A percentile compares a stretch with the other conserved stretches of the same genome.
Evolutionary conservation across 495 filamentous ascomycete genomes (phyloP).

Genomic region (Hyaloscypha bicolor): DNA sequence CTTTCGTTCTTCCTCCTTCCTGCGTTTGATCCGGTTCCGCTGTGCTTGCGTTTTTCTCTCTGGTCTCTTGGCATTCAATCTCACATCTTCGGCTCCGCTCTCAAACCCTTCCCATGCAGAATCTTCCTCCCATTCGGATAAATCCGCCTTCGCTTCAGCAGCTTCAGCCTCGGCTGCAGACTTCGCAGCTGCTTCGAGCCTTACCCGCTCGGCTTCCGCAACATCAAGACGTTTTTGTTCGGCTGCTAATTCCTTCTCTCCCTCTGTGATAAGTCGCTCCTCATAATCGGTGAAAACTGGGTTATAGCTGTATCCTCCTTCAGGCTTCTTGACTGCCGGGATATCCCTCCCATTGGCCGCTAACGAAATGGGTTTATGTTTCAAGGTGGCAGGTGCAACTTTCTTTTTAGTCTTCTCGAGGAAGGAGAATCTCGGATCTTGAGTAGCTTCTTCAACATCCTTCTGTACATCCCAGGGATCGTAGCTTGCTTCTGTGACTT

Average conservation of each 20-base stretch:
- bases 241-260: slow-evolving; percentile 73
- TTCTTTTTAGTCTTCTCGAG: slow-evolving; percentile 62
- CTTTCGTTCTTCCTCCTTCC: slow-evolving; percentile 81
- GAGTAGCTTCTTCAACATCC: slow-evolving; percentile 41
- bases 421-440: slow-evolving; percentile 60
- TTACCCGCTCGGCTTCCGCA: slow-evolving; percentile 61
- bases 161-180: slow-evolving; percentile 63
- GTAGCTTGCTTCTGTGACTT: slow-evolving; percentile 58
- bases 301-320: slow-evolving; percentile 87
- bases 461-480: slow-evolving; percentile 75
- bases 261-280: slow-evolving; percentile 68
- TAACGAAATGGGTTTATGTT: slow-evolving; percentile 75
- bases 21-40: slow-evolving; percentile 81
- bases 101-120: slow-evolving; percentile 87
- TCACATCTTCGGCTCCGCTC: slow-evolving; percentile 62
- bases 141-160: slow-evolving; percentile 66
- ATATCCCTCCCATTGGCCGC: slow-evolving; percentile 74
- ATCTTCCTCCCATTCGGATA: slow-evolving; percentile 76
- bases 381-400: slow-evolving; percentile 75
- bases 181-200: slow-evolving; percentile 51
- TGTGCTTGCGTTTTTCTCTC: slow-evolving; percentile 84
- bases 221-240: slow-evolving; percentile 77
- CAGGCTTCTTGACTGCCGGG: slow-evolving; percentile 77
- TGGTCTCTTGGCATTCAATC: slow-evolving; percentile 68
- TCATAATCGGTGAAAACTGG: slow-evolving; percentile 85